These are phyloP conservation scores for Poteriospumella lacustris DNA, from an alignment of 108 stramenopile genomes.

Conservation along the genomic window DNA sequence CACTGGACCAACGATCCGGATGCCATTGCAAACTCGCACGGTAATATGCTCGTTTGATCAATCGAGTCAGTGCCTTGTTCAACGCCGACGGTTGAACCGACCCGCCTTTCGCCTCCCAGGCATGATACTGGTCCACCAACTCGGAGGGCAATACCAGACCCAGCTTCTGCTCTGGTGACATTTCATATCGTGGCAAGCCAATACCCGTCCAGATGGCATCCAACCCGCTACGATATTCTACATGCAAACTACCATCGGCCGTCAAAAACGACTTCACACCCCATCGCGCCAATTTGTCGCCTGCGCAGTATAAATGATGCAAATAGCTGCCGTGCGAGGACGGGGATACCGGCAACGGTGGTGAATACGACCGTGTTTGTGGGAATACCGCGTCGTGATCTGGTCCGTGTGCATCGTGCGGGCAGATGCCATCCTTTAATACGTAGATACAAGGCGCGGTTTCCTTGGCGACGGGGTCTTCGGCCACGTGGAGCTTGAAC, in stretches of 20 bases:
- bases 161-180: background rate
- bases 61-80: background rate
- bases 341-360: too few species aligned
- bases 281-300: background rate
- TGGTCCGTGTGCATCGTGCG: background rate
- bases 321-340: background rate
- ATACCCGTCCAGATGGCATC: conserved; percentile 25
- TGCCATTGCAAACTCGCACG: conserved; percentile 23
- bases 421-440: background rate
- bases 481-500: background rate
- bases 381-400: background rate
- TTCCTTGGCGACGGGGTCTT: background rate
- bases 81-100: background rate
- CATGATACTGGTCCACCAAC: background rate
- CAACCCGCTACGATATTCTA: background rate
- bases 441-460: background rate
- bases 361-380: background rate
- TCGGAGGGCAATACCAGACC: too few species aligned
- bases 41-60: conserved; percentile 6
- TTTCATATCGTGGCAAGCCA: background rate
- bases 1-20: conserved; percentile 32
- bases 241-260: background rate
- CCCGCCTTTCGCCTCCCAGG: background rate
- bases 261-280: background rate
- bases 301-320: background rate